Conservation (phyloP, 176 grass and related monocot species). For the Raddia distichophylla region DNA sequence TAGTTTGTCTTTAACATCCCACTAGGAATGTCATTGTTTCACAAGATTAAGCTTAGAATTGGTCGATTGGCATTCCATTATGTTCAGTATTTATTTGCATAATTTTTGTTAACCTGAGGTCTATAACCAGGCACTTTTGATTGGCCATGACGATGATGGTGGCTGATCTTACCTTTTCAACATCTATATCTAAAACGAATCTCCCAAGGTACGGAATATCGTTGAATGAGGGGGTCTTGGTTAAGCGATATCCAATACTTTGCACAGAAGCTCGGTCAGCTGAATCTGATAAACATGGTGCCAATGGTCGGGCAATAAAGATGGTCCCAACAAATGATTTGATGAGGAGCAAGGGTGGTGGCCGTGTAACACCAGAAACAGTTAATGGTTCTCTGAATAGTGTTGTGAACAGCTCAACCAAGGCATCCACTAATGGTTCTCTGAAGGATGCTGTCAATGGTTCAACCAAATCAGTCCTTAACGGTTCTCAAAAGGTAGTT, state of each 20-base stretch:
- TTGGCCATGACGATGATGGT: conserved; percentile 61
- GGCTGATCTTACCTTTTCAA: conserved; percentile 69
- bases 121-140: conserved; percentile 38
- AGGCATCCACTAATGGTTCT: conserved; percentile 34
- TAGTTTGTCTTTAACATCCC: too few species aligned
- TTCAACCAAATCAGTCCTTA: conserved; percentile 36
- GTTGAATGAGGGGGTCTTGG: conserved; percentile 28
- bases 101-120: conserved; percentile 20
- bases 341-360: conserved; percentile 49
- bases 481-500: conserved; percentile 41
- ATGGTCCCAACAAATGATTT: conserved; percentile 81
- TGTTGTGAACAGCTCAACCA: conserved; percentile 33
- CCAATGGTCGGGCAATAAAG: conserved; percentile 72
- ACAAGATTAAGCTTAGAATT: conserved; percentile 7
- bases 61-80: not conserved
- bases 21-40: conserved; percentile 9
- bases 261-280: conserved; percentile 47
- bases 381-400: conserved; percentile 52
- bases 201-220: conserved; percentile 46
- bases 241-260: conserved; percentile 48
- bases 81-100: conserved; percentile 1
- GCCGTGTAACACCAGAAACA: conserved; percentile 36
- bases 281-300: conserved; percentile 60
- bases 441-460: conserved; percentile 39
- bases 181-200: conserved; percentile 59